Evolutionary conservation across 2,329 filamentous ascomycete genomes (phyloP).

Genomic region (Xylaria sp.): DNA sequence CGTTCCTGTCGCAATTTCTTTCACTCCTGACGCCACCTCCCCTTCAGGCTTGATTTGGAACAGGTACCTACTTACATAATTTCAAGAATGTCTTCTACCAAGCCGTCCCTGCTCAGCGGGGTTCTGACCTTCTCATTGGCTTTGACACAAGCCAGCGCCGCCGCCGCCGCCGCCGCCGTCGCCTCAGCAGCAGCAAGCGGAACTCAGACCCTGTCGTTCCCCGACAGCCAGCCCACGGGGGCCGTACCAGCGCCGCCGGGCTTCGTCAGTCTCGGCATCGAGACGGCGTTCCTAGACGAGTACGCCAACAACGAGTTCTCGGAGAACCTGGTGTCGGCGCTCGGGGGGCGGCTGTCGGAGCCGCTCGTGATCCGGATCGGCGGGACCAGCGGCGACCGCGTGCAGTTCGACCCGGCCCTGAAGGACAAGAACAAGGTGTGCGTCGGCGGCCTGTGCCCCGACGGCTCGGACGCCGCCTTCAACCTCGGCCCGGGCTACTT

Average conservation of each 20-base stretch:
- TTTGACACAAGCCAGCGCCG: too few species aligned
- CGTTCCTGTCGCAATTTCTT: too few species aligned
- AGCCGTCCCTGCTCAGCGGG: too few species aligned
- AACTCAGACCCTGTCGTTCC: constrained; percentile 4
- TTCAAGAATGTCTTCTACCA: too few species aligned
- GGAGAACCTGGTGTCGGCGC: constrained; percentile 3
- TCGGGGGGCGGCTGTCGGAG: constrained; percentile 4
- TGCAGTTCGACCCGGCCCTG: constrained; percentile 7
- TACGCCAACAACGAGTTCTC: constrained; percentile 14
- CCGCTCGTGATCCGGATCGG: constrained; percentile 10
- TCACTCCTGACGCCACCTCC: too few species aligned
- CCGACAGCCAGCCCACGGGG: constrained; percentile 1
- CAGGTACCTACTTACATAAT: too few species aligned
- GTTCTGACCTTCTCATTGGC: too few species aligned
- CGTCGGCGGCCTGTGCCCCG: constrained; percentile 5
- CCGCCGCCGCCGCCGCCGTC: too few species aligned
- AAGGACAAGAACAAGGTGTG: constrained; percentile 5
- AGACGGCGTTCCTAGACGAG: constrained; percentile 13
- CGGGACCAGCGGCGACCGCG: constrained; percentile 14
- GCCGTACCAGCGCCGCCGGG: constrained; percentile 8
- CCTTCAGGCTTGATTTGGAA: too few species aligned
- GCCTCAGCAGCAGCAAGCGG: background rate
- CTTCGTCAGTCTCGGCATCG: constrained; percentile 12
- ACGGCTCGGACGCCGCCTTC: constrained; percentile 3
- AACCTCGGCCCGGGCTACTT: constrained; percentile 9